Conservation (phyloP, 2,329 filamentous ascomycete genomes). For the Hyphodiscus sp. region DNA sequence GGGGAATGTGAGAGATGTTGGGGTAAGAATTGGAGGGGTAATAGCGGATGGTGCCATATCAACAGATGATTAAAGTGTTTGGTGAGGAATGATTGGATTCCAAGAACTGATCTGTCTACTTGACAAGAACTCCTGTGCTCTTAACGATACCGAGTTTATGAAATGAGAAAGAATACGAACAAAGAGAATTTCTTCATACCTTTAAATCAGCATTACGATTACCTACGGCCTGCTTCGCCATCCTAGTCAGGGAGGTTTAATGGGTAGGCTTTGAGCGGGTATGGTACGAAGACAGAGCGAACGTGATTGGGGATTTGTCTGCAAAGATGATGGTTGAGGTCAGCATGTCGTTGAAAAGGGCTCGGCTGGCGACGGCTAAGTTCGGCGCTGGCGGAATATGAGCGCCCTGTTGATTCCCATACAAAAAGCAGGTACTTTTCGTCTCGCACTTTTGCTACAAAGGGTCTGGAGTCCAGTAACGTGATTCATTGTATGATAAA, state of each 20-base stretch:
- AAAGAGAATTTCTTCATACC: not conserved
- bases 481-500: not conserved
- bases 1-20: slow-evolving; percentile 1
- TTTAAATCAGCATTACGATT: not conserved
- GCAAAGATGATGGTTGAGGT: not conserved
- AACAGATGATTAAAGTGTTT: not conserved
- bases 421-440: not conserved
- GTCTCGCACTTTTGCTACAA: not conserved
- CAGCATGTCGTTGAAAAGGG: not conserved
- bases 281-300: not conserved
- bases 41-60: slow-evolving; percentile 13
- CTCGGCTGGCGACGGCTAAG: not conserved
- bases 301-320: not conserved
- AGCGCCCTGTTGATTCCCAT: not conserved
- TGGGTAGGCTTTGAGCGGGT: not conserved
- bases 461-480: not conserved
- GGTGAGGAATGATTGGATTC: not conserved
- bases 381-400: not conserved
- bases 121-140: not conserved
- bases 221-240: not conserved
- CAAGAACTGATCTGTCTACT: not conserved
- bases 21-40: slow-evolving; percentile 8
- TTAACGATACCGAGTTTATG: not conserved
- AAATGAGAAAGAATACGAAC: not conserved
- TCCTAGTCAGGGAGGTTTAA: not conserved